Conservation (phyloP, 768 basidiomycete genomes). For the Tylopilus sp. region DNA sequence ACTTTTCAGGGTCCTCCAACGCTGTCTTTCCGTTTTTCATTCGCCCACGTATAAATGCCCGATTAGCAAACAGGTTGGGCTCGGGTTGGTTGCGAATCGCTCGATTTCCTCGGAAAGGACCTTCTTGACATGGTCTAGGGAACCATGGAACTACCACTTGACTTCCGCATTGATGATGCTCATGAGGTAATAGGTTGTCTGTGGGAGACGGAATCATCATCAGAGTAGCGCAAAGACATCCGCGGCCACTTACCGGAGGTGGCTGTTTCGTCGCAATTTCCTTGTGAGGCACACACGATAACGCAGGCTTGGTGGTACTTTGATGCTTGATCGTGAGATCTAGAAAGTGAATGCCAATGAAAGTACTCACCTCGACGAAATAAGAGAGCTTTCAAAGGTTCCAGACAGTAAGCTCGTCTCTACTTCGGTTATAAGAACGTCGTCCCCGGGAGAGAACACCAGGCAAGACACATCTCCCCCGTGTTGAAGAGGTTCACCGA, state of each 20-base stretch:
- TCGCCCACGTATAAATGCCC: slow-evolving; percentile 13
- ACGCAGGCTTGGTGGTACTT: neutral
- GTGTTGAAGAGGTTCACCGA: slow-evolving; percentile 8
- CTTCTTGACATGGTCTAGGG: slow-evolving; percentile 4
- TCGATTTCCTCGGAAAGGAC: slow-evolving; percentile 12
- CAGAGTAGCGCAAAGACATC: neutral
- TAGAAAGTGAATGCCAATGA: neutral
- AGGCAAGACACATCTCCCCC: slow-evolving; percentile 10
- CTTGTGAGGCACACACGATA: slow-evolving; percentile 5
- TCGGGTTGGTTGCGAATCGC: neutral
- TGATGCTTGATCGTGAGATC: neutral
- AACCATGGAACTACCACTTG: slow-evolving; percentile 17
- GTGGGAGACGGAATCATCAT: neutral
- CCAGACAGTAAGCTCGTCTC: slow-evolving; percentile 16
- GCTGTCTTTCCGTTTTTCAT: too few relatives aligned
- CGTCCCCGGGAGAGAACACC: slow-evolving; percentile 8
- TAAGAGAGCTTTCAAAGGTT: slow-evolving; percentile 6
- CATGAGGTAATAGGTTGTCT: slow-evolving; percentile 13
- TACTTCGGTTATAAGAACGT: slow-evolving; percentile 2
- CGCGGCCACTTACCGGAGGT: neutral
- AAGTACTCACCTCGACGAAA: neutral
- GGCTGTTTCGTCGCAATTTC: neutral
- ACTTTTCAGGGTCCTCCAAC: slow-evolving; percentile 11
- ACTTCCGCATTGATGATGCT: slow-evolving; percentile 15
- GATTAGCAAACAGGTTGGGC: slow-evolving; percentile 11